phyloP scores from a whole-genome alignment of 805 yeast genomes.

The Kluyveromyces wickerhamii region DNA sequence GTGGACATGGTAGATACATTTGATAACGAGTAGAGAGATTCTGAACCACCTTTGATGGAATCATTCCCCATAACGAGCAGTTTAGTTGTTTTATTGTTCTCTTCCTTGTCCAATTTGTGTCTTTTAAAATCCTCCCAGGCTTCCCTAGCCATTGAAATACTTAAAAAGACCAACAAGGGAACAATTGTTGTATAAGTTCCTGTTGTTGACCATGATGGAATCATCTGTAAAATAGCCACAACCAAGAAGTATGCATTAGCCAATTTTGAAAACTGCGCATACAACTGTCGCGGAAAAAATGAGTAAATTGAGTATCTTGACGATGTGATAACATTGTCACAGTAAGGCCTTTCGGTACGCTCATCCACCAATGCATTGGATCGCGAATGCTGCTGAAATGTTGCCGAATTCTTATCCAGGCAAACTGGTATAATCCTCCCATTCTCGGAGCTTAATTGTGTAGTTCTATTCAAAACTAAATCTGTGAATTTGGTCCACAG shows the following conservation, averaged over 20 bases:
- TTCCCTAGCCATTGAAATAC: slow-evolving; percentile 84
- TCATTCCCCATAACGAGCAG: slow-evolving; percentile 27
- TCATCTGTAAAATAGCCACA: slow-evolving; percentile 89
- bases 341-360: slow-evolving; percentile 49
- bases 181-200: slow-evolving; percentile 92
- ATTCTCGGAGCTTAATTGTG: slow-evolving; percentile 45
- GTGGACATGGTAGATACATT: slow-evolving; percentile 8
- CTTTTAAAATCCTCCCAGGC: slow-evolving; percentile 90
- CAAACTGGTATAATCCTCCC: slow-evolving; percentile 75
- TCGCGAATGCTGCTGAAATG: slow-evolving; percentile 13
- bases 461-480: slow-evolving; percentile 37
- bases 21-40: slow-evolving; percentile 7
- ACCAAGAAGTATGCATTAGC: slow-evolving; percentile 88
- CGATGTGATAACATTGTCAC: slow-evolving; percentile 67
- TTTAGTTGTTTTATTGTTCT: slow-evolving; percentile 51
- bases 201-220: slow-evolving; percentile 96
- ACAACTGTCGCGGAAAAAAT: slow-evolving; percentile 80
- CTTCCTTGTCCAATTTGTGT: slow-evolving; percentile 76
- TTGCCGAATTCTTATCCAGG: slow-evolving; percentile 31
- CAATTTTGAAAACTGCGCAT: slow-evolving; percentile 85
- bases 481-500: slow-evolving; percentile 11
- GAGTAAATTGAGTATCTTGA: slow-evolving; percentile 76
- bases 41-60: background rate
- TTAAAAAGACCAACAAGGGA: slow-evolving; percentile 77
- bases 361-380: slow-evolving; percentile 51